A percentile compares a stretch with the other conserved stretches of the same genome.
phyloP scores from a whole-genome alignment of 2,329 filamentous ascomycete species.

The Trichoderma hamatum region DNA sequence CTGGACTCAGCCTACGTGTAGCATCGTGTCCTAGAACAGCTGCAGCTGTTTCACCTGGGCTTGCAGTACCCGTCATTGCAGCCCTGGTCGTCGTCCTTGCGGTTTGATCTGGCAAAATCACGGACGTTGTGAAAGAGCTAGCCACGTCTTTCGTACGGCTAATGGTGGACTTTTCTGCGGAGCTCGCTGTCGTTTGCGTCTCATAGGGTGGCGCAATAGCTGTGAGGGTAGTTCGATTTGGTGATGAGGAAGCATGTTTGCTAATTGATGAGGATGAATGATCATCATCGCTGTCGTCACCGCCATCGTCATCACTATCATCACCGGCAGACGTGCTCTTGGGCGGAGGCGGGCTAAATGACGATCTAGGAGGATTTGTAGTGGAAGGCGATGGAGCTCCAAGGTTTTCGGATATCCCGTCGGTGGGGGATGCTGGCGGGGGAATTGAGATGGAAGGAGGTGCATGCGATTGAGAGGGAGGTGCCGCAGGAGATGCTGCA shows the following conservation, averaged over 20 bases:
- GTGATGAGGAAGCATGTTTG: background rate
- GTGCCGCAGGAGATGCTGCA: background rate
- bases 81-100: background rate
- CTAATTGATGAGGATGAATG: background rate
- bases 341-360: background rate
- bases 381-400: background rate
- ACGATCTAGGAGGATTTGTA: background rate
- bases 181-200: background rate
- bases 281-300: background rate
- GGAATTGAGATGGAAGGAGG: background rate
- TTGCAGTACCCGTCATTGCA: background rate
- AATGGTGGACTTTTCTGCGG: background rate
- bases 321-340: background rate
- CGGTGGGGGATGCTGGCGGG: background rate
- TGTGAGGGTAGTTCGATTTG: background rate
- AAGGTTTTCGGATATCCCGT: slow-evolving; percentile 9
- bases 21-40: background rate
- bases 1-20: background rate
- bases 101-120: background rate
- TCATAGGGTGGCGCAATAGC: background rate
- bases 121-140: background rate
- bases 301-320: background rate
- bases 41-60: background rate
- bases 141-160: background rate
- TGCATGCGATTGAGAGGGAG: background rate